Base-by-base conservation (phyloP, 805 yeast genomes). In the Tetrapisispora arboricola region DNA sequence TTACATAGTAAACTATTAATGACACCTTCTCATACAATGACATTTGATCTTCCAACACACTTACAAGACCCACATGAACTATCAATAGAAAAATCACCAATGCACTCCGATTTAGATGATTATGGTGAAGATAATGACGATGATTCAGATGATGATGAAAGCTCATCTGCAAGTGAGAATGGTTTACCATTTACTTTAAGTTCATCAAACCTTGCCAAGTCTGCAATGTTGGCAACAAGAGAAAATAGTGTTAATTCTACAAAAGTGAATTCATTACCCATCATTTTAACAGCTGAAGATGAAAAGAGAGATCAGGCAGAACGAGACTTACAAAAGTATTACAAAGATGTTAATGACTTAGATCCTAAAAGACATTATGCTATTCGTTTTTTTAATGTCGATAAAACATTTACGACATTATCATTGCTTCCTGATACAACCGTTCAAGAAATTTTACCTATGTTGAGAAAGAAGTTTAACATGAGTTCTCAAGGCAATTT, bases 321-420 rank as follows among this genome's bases (percentile, higher is more conserved):
- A 29, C 58, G 57, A 44, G 61, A 63, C 32, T 54, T 61, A 39
- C 67, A 61, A 34, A 57, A 57, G 3, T 66, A 61, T 39, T 64
- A 61, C 29, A 60, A 57, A 33, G 62, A 65, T 32, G 60, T 58
- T 19, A 58, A 59, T 32, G 63, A 59, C 30, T 49, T 61, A 28
- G 55, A 60, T 44, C 50, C 55, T 28, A 53, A 52, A 9, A 53
- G 55, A 29, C 58, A 54, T 36, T 64, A 63, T 34, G 63, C 60
- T 3, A 66, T 90, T 18, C 76, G 95, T 45, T 79, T 90, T 1
- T 87, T 83, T 64, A 77, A 82, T 44, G 94, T 84, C 43, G 88
- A 86, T 50, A 82, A 87, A 10, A 84, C 86, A 48, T 82, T 92
- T 13, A 69, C 79, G 0, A 84, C 95, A 1, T 65, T 90, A 17